Evolutionary conservation across 495 filamentous ascomycete genomes (phyloP).

Genomic region (Trichodelitschia bisporula): DNA sequence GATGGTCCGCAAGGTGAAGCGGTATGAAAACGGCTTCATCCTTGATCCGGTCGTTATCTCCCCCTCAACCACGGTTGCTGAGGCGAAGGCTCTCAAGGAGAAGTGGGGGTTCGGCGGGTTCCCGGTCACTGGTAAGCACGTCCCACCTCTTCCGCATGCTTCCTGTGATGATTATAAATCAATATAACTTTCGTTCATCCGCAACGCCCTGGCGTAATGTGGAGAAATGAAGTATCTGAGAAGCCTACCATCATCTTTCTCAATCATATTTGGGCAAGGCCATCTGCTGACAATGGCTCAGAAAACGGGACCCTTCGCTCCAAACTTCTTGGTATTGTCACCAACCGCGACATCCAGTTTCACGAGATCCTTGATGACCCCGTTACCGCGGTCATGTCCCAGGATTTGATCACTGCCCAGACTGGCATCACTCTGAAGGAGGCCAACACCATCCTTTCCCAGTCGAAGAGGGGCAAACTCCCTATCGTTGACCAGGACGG

Average conservation of each 20-base stretch:
- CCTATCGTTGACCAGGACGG: slow-evolving; percentile 74
- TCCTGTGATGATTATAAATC: slow-evolving; percentile 11
- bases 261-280: slow-evolving; percentile 14
- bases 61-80: slow-evolving; percentile 65
- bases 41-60: slow-evolving; percentile 82
- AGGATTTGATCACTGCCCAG: slow-evolving; percentile 74
- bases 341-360: slow-evolving; percentile 94
- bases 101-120: slow-evolving; percentile 98
- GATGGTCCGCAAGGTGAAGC: slow-evolving; percentile 98
- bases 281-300: slow-evolving; percentile 21
- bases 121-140: slow-evolving; percentile 80
- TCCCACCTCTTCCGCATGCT: slow-evolving; percentile 4
- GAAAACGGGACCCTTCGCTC: slow-evolving; percentile 82
- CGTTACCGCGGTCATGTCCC: slow-evolving; percentile 84
- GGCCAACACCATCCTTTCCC: slow-evolving; percentile 78
- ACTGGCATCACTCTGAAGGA: slow-evolving; percentile 64
- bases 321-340: slow-evolving; percentile 90
- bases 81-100: slow-evolving; percentile 80
- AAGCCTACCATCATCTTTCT: too few relatives aligned
- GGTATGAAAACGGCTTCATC: slow-evolving; percentile 98
- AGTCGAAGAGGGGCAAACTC: slow-evolving; percentile 97
- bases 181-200: slow-evolving; percentile 99
- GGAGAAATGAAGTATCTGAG: slow-evolving; percentile 33
- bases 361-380: slow-evolving; percentile 41
- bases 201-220: slow-evolving; percentile 67